These are phyloP conservation scores for Ceratocystiopsis sp. DNA, from an alignment of 2,329 filamentous ascomycete genomes.

Conservation along the genomic window DNA sequence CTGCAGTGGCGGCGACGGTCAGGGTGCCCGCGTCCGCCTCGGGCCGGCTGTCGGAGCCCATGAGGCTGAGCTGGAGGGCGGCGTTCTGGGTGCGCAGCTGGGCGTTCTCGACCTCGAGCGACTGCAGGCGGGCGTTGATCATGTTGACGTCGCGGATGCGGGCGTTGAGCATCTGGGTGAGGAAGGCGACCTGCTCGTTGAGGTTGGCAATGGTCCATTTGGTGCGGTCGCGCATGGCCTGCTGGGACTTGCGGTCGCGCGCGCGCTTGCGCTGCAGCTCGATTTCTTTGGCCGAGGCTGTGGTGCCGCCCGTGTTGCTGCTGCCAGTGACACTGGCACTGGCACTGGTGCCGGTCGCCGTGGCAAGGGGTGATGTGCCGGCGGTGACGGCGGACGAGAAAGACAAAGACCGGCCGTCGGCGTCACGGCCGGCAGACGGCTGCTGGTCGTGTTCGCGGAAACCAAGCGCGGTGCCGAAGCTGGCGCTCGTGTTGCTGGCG, in stretches of 20 bases:
- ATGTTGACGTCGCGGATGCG: slow-evolving; percentile 8
- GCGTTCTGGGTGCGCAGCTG: slow-evolving; percentile 16
- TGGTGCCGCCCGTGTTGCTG: neutral
- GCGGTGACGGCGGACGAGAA: neutral
- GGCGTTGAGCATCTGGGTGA: slow-evolving; percentile 13
- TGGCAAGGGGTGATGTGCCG: neutral
- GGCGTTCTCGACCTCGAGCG: slow-evolving; percentile 14
- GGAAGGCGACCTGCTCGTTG: slow-evolving; percentile 14
- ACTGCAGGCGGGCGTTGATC: slow-evolving; percentile 10
- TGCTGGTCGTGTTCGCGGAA: no score
- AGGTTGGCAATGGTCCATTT: slow-evolving; percentile 16
- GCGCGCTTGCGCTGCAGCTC: slow-evolving; percentile 17
- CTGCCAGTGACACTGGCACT: neutral
- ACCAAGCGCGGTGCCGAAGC: no score
- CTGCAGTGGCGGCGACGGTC: neutral
- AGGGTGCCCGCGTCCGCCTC: neutral
- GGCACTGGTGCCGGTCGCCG: neutral
- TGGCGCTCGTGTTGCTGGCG: no score
- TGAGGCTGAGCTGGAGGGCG: slow-evolving; percentile 14
- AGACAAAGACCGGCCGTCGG: no score
- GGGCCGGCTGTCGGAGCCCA: slow-evolving; percentile 7
- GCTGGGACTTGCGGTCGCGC: slow-evolving; percentile 17
- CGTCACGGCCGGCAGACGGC: no score
- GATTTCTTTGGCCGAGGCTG: slow-evolving; percentile 6
- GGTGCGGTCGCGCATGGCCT: slow-evolving; percentile 18